These are phyloP conservation scores for Beauveria varroae DNA, from an alignment of 2,329 filamentous ascomycete genomes.

Conservation along the genomic window DNA sequence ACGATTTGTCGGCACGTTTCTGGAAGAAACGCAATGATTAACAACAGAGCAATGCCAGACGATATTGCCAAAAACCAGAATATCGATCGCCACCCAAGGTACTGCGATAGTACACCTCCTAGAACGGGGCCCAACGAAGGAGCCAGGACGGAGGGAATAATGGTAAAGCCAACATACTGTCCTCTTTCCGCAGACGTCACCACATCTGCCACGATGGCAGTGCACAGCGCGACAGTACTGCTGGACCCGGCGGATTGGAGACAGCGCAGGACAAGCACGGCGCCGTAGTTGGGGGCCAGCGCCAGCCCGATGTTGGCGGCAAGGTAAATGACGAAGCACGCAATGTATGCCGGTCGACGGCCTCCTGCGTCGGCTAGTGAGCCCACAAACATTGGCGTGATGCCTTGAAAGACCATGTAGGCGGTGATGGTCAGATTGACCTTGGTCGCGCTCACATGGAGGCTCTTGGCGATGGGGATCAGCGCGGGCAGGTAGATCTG, in stretches of 20 bases:
- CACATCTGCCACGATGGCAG: conserved; percentile 56
- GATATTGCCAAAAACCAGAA: conserved; percentile 56
- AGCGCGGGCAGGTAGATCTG: conserved; percentile 50
- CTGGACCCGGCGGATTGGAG: conserved; percentile 52
- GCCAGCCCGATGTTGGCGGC: conserved; percentile 47
- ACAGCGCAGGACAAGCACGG: conserved; percentile 46
- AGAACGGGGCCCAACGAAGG: conserved; percentile 47
- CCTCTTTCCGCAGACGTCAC: conserved; percentile 55
- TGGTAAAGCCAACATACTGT: conserved; percentile 47
- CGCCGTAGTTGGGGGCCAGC: conserved; percentile 38
- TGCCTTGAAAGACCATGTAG: conserved; percentile 53
- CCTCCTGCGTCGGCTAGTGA: conserved; percentile 48
- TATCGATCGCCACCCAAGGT: conserved; percentile 50
- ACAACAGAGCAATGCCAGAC: conserved; percentile 29
- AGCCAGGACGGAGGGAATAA: conserved; percentile 39
- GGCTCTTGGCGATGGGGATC: conserved; percentile 37
- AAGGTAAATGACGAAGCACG: conserved; percentile 46
- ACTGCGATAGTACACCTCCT: conserved; percentile 49
- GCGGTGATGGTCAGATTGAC: conserved; percentile 47
- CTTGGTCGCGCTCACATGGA: conserved; percentile 32
- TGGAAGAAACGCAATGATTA: conserved; percentile 43
- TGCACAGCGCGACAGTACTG: conserved; percentile 49
- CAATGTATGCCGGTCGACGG: conserved; percentile 44
- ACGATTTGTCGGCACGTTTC: conserved; percentile 43
- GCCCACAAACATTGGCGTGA: conserved; percentile 50